A percentile compares a stretch with the other conserved stretches of the same genome.
Conservation (phyloP, 805 yeast species). For the Candida coquimbonensis region DNA sequence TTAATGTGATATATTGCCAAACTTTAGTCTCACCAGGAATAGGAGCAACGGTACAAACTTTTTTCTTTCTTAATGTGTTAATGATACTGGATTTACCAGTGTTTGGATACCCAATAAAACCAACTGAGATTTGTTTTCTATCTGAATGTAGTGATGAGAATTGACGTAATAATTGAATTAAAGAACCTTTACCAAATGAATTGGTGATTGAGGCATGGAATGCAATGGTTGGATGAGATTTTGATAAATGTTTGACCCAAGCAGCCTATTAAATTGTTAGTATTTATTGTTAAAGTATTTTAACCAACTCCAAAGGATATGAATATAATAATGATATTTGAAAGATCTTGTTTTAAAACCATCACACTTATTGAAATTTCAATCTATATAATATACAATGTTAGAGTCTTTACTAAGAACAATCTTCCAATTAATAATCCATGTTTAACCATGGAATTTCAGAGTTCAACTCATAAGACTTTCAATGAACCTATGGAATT, state of each 20-base stretch:
- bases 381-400: slow-evolving; percentile 30
- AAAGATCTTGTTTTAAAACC: neutral
- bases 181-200: slow-evolving; percentile 95
- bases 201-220: slow-evolving; percentile 97
- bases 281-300: slow-evolving; percentile 1
- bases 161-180: slow-evolving; percentile 89
- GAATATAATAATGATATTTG: no score
- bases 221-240: slow-evolving; percentile 89
- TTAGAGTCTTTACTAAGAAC: slow-evolving; percentile 90
- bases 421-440: slow-evolving; percentile 21
- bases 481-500: slow-evolving; percentile 20
- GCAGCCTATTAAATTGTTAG: slow-evolving; percentile 67
- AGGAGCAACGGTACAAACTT: slow-evolving; percentile 96
- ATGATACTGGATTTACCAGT: slow-evolving; percentile 97
- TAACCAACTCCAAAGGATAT: no score
- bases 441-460: neutral
- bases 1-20: slow-evolving; percentile 96
- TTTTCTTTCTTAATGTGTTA: slow-evolving; percentile 87
- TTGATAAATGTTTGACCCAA: slow-evolving; percentile 93
- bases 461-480: slow-evolving; percentile 75
- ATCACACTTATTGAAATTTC: neutral
- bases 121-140: slow-evolving; percentile 93
- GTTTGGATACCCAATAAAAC: slow-evolving; percentile 95
- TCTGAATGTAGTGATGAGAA: slow-evolving; percentile 86
- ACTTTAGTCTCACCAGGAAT: slow-evolving; percentile 99